phyloP scores from a whole-genome alignment of 2,329 filamentous ascomycete genomes.

The Coleophoma eucalyptorum region DNA sequence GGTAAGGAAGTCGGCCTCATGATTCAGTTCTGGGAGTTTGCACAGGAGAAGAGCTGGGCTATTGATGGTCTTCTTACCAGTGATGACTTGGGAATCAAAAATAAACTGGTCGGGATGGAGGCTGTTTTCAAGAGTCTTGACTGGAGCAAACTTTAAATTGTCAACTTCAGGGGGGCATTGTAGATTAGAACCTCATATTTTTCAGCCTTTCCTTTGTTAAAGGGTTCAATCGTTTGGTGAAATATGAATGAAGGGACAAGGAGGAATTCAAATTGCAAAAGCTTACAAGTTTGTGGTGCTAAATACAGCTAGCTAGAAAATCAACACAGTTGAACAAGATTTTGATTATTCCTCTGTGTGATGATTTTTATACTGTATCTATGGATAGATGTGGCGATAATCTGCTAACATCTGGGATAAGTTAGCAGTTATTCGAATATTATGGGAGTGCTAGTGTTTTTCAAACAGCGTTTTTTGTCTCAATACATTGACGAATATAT shows the following conservation, averaged over 20 bases:
- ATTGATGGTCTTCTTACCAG: constrained; percentile 20
- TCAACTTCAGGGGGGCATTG: background rate
- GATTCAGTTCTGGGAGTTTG: constrained; percentile 23
- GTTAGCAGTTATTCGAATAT: too few species aligned
- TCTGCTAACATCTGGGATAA: too few species aligned
- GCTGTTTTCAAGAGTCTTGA: constrained; percentile 5
- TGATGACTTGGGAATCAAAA: constrained; percentile 20
- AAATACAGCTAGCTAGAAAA: background rate
- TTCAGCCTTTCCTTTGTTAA: background rate
- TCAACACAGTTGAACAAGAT: background rate
- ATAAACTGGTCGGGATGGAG: constrained; percentile 4
- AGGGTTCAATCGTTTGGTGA: background rate
- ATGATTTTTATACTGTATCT: background rate
- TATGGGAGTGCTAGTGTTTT: too few species aligned
- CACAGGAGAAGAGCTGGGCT: constrained; percentile 21
- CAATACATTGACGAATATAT: too few species aligned
- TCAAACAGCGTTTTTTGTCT: too few species aligned
- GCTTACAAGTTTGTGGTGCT: background rate
- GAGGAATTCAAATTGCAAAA: background rate
- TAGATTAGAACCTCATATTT: background rate
- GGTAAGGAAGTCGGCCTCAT: constrained; percentile 25
- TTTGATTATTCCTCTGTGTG: background rate
- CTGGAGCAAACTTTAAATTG: constrained; percentile 4
- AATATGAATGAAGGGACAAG: background rate
- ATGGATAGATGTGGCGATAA: background rate